Base-by-base conservation (phyloP, 116 monocot species). In the Zostera marina region DNA sequence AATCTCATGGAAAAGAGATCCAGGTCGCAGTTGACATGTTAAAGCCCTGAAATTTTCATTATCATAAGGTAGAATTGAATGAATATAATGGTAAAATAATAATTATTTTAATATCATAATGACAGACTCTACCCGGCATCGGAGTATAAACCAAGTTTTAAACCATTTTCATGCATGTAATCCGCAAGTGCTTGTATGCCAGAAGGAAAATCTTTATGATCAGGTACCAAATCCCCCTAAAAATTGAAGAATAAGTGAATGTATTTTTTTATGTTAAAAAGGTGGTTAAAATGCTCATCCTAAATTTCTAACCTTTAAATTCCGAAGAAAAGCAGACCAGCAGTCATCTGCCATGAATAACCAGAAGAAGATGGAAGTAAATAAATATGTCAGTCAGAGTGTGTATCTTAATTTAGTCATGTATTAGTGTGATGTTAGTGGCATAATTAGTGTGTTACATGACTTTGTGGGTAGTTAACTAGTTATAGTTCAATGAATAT, bases 111-210 rank as follows among this genome's bases (percentile, higher is more conserved):
- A 22, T 61, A 47, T 22, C 13, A 61, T 46, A 17, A 12, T 22
- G 23, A 25, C 60, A 51, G 5, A 58, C 74, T n/a, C 21, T 77
- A 96, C 88, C 94, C 94, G 63, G 94, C 94, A 85, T 88, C 88
- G 54, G 89, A 88, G 52, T 96, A 96, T 58, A 96, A 88, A 49
- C 94, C 94, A 79, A 96, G 85, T 59, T 82, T 82, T 51, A 96
- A 82, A 32, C 85, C 88, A 64, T 79, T 96, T 42, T 63, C 66
- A 74, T 96, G 94, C 54, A 88, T 62, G 60, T 88, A 96, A 11
- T 96, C 85, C 47, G 88, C 80, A 70, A 96, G 74, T 38, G 76
- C 77, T 63, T 88, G 85, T 44, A 96, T 96, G 46, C 94, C 88
- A 3, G 85, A 85, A 61, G 94, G 85, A 59, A 96, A 96, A 54